Percentiles rank a stretch among this genome's conserved stretches.
Evolutionary conservation across 1,139 yeast genomes (phyloP).

Genomic region (Insectozyma bohioensis): DNA sequence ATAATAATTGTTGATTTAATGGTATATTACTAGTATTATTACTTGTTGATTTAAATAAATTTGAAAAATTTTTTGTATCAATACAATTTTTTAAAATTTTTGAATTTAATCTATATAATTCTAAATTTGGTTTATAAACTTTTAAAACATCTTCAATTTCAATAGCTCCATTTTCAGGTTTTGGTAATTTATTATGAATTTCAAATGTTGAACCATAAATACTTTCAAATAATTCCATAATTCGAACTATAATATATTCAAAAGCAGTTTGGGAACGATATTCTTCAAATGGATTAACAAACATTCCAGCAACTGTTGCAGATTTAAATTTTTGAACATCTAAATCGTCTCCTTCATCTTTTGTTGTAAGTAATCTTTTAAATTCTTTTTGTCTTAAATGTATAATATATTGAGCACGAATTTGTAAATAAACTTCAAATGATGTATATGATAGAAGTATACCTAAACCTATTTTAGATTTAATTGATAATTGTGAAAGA

Average conservation of each 20-base stretch:
- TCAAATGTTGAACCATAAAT: constrained; percentile 63
- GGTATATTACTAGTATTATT: constrained; percentile 19
- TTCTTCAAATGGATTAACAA: constrained; percentile 89
- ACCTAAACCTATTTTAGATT: constrained; percentile 50
- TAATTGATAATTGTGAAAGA: constrained; percentile 19
- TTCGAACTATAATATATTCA: constrained; percentile 73
- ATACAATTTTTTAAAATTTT: constrained; percentile 30
- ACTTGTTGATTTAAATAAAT: constrained; percentile 8
- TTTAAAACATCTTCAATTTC: constrained; percentile 58
- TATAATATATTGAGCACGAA: constrained; percentile 57
- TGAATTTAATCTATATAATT: constrained; percentile 36
- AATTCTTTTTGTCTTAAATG: constrained; percentile 46
- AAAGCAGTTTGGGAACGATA: constrained; percentile 87
- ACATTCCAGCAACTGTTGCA: constrained; percentile 72
- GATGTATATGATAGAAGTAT: constrained; percentile 63
- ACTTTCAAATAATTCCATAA: constrained; percentile 67
- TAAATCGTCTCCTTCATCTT: constrained; percentile 14
- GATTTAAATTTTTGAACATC: constrained; percentile 39
- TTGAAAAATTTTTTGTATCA: constrained; percentile 19
- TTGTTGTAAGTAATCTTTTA: constrained; percentile 13
- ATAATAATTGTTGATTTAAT: constrained; percentile 50
- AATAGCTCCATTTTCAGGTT: constrained; percentile 48
- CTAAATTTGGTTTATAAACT: constrained; percentile 56
- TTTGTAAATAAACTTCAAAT: constrained; percentile 62
- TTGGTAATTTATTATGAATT: constrained; percentile 33